Evolutionary conservation across 1,284 basidiomycete species (phyloP).

Genomic region (Cryptococcus sp.): DNA sequence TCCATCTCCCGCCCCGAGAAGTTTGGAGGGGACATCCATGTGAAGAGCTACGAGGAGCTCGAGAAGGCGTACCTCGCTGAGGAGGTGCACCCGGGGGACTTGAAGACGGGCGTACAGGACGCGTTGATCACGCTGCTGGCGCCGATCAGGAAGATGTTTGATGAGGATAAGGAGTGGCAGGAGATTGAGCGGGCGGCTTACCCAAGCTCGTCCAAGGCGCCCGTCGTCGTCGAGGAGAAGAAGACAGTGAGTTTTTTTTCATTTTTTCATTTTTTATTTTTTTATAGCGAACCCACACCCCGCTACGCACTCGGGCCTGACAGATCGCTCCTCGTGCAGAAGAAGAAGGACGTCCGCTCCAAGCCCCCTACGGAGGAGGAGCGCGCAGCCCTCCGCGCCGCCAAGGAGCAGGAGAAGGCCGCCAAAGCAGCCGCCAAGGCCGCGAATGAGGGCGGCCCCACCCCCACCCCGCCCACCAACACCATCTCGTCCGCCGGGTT

Average conservation of each 20-base stretch:
- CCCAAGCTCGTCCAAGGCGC: slow-evolving; percentile 54
- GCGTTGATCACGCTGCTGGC: slow-evolving; percentile 74
- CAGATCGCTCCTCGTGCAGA: slow-evolving; percentile 7
- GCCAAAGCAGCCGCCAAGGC: slow-evolving; percentile 40
- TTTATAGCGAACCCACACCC: too few relatives aligned
- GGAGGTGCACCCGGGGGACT: slow-evolving; percentile 81
- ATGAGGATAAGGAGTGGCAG: slow-evolving; percentile 76
- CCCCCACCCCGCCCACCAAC: not conserved
- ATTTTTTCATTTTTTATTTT: too few relatives aligned
- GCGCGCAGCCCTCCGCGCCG: slow-evolving; percentile 35
- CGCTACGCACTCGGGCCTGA: not conserved
- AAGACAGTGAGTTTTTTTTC: slow-evolving; percentile 18
- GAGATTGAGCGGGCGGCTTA: slow-evolving; percentile 76
- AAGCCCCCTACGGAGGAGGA: slow-evolving; percentile 48
- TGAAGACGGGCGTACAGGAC: slow-evolving; percentile 78
- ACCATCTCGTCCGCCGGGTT: slow-evolving; percentile 9
- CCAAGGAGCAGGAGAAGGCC: slow-evolving; percentile 46
- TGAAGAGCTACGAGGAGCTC: slow-evolving; percentile 63
- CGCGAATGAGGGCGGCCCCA: slow-evolving; percentile 9
- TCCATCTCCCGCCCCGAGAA: slow-evolving; percentile 72
- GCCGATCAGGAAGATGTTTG: slow-evolving; percentile 76
- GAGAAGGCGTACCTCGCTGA: slow-evolving; percentile 73
- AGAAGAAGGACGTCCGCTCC: slow-evolving; percentile 30
- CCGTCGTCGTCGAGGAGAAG: slow-evolving; percentile 30
- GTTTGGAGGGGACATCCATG: slow-evolving; percentile 81